Evolutionary conservation across 2,329 filamentous ascomycete genomes (phyloP).

Genomic region (Aspergillus texensis): DNA sequence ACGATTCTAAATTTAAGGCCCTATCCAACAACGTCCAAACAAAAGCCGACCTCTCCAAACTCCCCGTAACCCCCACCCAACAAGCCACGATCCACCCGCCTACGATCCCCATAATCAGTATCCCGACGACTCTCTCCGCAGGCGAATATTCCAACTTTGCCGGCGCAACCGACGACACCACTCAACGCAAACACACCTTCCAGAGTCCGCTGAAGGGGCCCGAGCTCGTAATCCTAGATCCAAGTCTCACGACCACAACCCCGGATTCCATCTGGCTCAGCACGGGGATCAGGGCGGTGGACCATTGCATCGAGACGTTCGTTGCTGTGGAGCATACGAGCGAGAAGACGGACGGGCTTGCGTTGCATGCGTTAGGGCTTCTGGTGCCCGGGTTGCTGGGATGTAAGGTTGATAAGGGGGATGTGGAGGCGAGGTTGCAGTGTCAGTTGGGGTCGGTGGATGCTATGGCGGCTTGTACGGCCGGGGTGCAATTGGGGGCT

Average conservation of each 20-base stretch:
- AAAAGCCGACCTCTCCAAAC: constrained; percentile 41
- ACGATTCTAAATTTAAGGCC: constrained; percentile 30
- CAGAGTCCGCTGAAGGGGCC: constrained; percentile 45
- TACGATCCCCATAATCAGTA: constrained; percentile 39
- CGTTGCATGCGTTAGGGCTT: constrained; percentile 42
- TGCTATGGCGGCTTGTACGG: constrained; percentile 53
- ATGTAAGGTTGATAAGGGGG: constrained; percentile 39
- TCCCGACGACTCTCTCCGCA: constrained; percentile 47
- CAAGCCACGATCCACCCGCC: constrained; percentile 26
- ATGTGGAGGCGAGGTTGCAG: constrained; percentile 48
- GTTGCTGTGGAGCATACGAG: constrained; percentile 46
- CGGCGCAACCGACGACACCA: constrained; percentile 41
- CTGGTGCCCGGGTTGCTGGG: constrained; percentile 49
- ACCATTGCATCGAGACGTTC: constrained; percentile 61
- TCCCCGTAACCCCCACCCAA: constrained; percentile 34
- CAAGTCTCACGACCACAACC: constrained; percentile 58
- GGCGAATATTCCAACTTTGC: constrained; percentile 47
- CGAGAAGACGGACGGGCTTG: constrained; percentile 39
- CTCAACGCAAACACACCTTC: constrained; percentile 42
- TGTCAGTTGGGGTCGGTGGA: constrained; percentile 56
- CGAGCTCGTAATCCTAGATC: constrained; percentile 59
- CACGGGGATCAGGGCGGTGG: constrained; percentile 59
- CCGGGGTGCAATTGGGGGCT: constrained; percentile 47
- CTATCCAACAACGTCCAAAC: constrained; percentile 52
- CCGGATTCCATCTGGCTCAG: constrained; percentile 50